These are phyloP conservation scores for Excoecaria cochinchinensis DNA, from an alignment of 345 rosid genomes.

Conservation along the genomic window DNA sequence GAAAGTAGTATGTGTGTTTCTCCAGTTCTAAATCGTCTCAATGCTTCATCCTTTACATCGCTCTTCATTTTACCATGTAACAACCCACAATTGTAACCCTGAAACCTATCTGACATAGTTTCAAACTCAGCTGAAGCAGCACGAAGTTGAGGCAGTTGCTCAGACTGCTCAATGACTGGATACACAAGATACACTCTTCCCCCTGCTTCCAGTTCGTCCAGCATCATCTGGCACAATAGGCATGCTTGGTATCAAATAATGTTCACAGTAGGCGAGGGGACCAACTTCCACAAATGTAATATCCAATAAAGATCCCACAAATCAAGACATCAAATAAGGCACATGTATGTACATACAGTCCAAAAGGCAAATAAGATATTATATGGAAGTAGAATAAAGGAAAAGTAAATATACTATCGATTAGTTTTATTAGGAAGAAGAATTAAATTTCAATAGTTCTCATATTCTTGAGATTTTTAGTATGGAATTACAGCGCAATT, in stretches of 20 bases:
- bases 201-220: slow-evolving; percentile 63
- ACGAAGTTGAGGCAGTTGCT: slow-evolving; percentile 91
- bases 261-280: not conserved
- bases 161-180: slow-evolving; percentile 86
- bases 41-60: slow-evolving; percentile 76
- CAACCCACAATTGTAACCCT: slow-evolving; percentile 70
- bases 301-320: not conserved
- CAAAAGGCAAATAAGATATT: not conserved
- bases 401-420: not conserved
- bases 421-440: not conserved
- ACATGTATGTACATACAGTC: too few species aligned
- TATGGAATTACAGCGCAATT: too few species aligned
- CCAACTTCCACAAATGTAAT: not conserved
- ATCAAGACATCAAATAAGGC: not conserved
- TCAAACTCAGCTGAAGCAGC: slow-evolving; percentile 84
- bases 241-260: not conserved
- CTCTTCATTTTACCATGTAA: slow-evolving; percentile 91
- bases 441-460: not conserved
- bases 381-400: not conserved
- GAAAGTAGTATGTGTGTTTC: slow-evolving; percentile 80
- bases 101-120: slow-evolving; percentile 53
- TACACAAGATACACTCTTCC: slow-evolving; percentile 87
- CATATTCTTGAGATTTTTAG: not conserved
- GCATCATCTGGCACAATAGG: slow-evolving; percentile 64
- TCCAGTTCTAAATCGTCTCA: slow-evolving; percentile 71